Percentiles rank a stretch among this genome's conserved stretches.
phyloP scores from a whole-genome alignment of 495 filamentous ascomycete species.

The Podospora comata region DNA sequence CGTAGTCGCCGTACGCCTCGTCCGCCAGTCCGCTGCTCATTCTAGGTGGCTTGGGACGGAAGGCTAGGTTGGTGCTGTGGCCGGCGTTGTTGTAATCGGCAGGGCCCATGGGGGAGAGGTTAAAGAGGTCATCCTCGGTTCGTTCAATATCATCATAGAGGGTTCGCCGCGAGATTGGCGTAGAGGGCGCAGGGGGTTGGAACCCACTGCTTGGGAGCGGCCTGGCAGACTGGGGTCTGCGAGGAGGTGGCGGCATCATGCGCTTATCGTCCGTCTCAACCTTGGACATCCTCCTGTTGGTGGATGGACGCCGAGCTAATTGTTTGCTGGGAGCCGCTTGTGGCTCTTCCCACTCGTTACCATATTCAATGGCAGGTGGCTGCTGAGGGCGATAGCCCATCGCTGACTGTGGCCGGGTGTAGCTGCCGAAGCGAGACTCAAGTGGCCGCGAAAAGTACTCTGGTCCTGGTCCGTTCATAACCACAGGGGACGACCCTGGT shows the following conservation, averaged over 20 bases:
- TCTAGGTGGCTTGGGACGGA: slow-evolving; percentile 19
- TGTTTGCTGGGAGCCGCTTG: slow-evolving; percentile 18
- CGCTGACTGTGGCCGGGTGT: slow-evolving; percentile 41
- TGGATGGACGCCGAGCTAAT: slow-evolving; percentile 38
- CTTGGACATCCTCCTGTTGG: slow-evolving; percentile 37
- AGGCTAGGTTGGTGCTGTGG: slow-evolving; percentile 18
- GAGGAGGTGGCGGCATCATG: slow-evolving; percentile 40
- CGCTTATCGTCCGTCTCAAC: slow-evolving; percentile 36
- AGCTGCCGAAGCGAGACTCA: slow-evolving; percentile 36
- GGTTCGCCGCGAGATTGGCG: slow-evolving; percentile 33
- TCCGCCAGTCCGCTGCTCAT: slow-evolving; percentile 25
- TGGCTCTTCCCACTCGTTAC: slow-evolving; percentile 32
- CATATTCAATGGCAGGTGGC: slow-evolving; percentile 31
- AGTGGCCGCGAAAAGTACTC: slow-evolving; percentile 36
- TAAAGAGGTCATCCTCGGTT: slow-evolving; percentile 31
- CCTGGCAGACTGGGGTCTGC: slow-evolving; percentile 41
- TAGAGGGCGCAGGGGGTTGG: slow-evolving; percentile 36
- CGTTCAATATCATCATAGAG: slow-evolving; percentile 38
- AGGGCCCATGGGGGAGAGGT: slow-evolving; percentile 28
- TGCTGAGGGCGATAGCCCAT: slow-evolving; percentile 37
- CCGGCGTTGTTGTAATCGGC: slow-evolving; percentile 25
- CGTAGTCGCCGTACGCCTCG: slow-evolving; percentile 24
- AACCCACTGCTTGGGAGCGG: slow-evolving; percentile 32
- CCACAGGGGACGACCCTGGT: slow-evolving; percentile 21
- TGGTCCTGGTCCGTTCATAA: slow-evolving; percentile 26